Base-by-base conservation (phyloP, 441 rosid genomes). In the Populus hybrid region DNA sequence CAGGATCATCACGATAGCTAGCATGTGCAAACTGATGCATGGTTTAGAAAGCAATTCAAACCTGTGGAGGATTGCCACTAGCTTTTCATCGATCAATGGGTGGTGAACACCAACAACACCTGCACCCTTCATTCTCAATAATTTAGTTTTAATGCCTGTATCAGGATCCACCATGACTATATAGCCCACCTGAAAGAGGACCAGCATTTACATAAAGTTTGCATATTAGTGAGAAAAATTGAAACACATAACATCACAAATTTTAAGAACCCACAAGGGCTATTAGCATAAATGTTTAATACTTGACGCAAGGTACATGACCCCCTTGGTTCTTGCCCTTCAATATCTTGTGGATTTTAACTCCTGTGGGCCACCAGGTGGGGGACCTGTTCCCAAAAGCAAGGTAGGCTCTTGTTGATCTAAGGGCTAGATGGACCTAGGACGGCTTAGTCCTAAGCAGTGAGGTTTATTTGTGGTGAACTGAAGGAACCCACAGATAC, bases 101-200 rank as follows among this genome's bases (percentile, higher is more conserved):
- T 94, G 98, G 86, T 86, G 90, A 38, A 89, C 89, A 6, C 98
- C 99, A 3, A 88, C 97, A 24, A 94, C 94, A 53, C 63, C 82
- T 74, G 98, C 97, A 57, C 92, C 92, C 75, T 84, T 91, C 87
- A 96, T 89, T 79, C 99, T 89, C 80, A 92, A 79, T 19, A 94
- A 79, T 73, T 84, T 88, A 76, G 46, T 87, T 85, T 92, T 87
- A 71, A 42, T 26, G 7, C 97, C 93, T 7, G 92, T 86, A 16
- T 67, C 81, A 74, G 85, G 92, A 80, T 96, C 97, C 67, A 87
- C 83, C 98, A 92, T 91, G 67, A 94, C 93, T 75, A 94, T 88
- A 85, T 92, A 96, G 70, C 99, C 99, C 69, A 88, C 99, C 99
- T 92, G 86, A 77, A 85, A 50, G 7, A 53, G 19, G 65, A 40